Base-by-base conservation (phyloP, 192 early-diverging fungal genomes). In the Physocladia obscura region DNA sequence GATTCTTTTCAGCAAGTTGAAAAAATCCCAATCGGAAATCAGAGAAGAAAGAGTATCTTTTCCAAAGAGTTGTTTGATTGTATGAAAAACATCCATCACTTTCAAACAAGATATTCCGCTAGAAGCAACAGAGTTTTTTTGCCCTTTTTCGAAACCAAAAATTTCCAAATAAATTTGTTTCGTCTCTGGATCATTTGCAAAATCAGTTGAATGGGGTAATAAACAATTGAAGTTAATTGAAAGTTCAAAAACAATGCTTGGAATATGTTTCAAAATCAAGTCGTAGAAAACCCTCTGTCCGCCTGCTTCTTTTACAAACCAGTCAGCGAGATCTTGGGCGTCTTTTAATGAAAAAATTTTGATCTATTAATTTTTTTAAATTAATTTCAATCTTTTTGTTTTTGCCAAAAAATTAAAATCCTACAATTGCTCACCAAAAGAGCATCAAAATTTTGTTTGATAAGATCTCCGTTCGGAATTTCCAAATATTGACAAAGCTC, bases 341-440 rank as follows among this genome's bases (percentile, higher is more conserved):
- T 62, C 29, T 39, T 27, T n/a, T 17, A 24, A 24, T 11, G 61
- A 62, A 30, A 62, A 62, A 6, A 62, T 8, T 6, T 19, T 15
- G 17, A 31, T 17, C 57, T n/a, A n/a, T n/a, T n/a, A n/a, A n/a
- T n/a, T n/a, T n/a, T n/a, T n/a, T n/a, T n/a, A n/a, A n/a, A n/a
- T n/a, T n/a, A n/a, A n/a, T n/a, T n/a, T n/a, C n/a, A n/a, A n/a
- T n/a, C n/a, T n/a, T n/a, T n/a, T n/a, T n/a, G n/a, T n/a, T n/a
- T n/a, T n/a, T n/a, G n/a, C n/a, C n/a, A n/a, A n/a, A n/a, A n/a
- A n/a, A n/a, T n/a, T n/a, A n/a, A n/a, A n/a, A n/a, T n/a, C n/a
- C n/a, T n/a, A n/a, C n/a, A n/a, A n/a, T n/a, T n/a, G 21, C 50
- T 52, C 13, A 68, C 65, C 65, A 68, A 32, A 57, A 68, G 6